phyloP scores from a whole-genome alignment of 2,329 filamentous ascomycete species.

The Trichocomaceae sp. region DNA sequence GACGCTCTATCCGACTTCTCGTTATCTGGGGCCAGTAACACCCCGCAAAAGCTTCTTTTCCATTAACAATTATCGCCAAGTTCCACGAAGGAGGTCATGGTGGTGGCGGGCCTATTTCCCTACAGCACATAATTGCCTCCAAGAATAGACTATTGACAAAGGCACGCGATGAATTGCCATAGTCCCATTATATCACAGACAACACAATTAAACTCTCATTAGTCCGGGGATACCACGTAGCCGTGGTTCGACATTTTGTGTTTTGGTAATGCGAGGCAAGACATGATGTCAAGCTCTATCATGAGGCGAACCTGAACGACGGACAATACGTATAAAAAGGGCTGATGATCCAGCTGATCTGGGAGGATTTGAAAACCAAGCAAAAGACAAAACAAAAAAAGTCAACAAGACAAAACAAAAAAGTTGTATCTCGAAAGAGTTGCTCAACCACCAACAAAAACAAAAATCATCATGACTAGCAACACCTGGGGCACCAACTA shows the following conservation, averaged over 20 bases:
- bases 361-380: conserved; percentile 4
- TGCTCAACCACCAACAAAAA: background rate
- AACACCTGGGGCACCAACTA: conserved; percentile 1
- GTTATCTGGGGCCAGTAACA: background rate
- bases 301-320: conserved; percentile 3
- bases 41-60: background rate
- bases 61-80: background rate
- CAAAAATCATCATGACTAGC: background rate
- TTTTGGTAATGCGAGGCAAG: conserved; percentile 2
- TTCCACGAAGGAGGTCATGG: background rate
- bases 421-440: background rate
- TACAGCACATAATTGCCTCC: background rate
- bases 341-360: background rate
- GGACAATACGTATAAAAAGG: conserved; percentile 5
- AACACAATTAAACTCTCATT: background rate
- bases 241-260: background rate
- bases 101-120: background rate
- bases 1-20: background rate
- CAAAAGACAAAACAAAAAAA: background rate
- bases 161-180: background rate
- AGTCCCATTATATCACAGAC: background rate
- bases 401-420: background rate
- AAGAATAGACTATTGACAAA: background rate
- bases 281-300: conserved; percentile 14
- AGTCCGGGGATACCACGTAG: background rate